These are phyloP conservation scores for Daldinia grandis DNA, from an alignment of 495 filamentous ascomycete species.

Conservation along the genomic window DNA sequence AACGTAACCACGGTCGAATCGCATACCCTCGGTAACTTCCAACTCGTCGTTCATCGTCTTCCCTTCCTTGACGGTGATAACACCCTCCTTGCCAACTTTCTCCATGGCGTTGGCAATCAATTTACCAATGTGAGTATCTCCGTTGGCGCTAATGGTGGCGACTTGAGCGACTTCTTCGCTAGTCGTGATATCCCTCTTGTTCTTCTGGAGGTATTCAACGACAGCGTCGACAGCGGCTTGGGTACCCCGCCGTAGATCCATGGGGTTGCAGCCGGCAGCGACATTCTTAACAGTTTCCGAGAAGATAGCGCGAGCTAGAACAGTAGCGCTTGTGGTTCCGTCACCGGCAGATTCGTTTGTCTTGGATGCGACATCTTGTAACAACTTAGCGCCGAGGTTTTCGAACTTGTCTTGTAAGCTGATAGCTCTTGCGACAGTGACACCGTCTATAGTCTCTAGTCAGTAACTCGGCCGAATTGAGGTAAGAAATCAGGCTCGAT, in stretches of 20 bases:
- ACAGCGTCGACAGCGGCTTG: slow-evolving; percentile 96
- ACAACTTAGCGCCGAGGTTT: slow-evolving; percentile 94
- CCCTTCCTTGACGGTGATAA: slow-evolving; percentile 99
- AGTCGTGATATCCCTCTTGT: slow-evolving; percentile 97
- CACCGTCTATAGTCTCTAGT: slow-evolving; percentile 73
- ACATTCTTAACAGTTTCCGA: slow-evolving; percentile 99
- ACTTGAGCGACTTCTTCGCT: slow-evolving; percentile 98
- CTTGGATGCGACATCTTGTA: slow-evolving; percentile 98
- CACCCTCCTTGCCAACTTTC: slow-evolving; percentile 99
- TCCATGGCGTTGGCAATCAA: slow-evolving; percentile 98
- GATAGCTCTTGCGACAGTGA: slow-evolving; percentile 92
- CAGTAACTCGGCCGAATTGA: slow-evolving; percentile 12
- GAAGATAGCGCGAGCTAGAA: slow-evolving; percentile 97
- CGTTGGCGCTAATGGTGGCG: slow-evolving; percentile 97
- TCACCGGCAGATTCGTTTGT: slow-evolving; percentile 99
- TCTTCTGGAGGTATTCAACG: slow-evolving; percentile 88
- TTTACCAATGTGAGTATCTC: slow-evolving; percentile 93
- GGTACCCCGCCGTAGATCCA: slow-evolving; percentile 96
- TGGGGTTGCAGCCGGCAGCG: slow-evolving; percentile 98
- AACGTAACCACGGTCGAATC: slow-evolving; percentile 97
- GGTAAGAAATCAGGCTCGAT: slow-evolving; percentile 6
- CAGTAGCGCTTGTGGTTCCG: slow-evolving; percentile 96
- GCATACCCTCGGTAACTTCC: slow-evolving; percentile 99
- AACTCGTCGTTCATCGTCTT: slow-evolving; percentile 98
- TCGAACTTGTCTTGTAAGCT: slow-evolving; percentile 98